Evolutionary conservation across 129 eudicot genomes (phyloP).

Genomic region (Lactuca saligna): DNA sequence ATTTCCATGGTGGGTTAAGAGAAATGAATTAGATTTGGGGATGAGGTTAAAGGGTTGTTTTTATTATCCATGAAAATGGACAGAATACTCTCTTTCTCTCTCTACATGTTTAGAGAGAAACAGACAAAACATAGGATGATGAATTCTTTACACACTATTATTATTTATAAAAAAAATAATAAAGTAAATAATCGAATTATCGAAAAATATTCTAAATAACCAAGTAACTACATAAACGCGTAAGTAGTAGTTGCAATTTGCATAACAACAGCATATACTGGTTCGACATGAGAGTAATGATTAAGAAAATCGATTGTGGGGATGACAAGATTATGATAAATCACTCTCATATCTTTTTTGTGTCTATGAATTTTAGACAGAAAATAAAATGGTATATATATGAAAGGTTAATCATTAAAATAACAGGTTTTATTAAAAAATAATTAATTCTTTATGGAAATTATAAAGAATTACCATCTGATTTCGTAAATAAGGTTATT

Average conservation of each 20-base stretch:
- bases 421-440: neutral
- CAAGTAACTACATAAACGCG: neutral
- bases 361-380: slow-evolving; percentile 9
- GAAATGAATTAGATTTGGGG: slow-evolving; percentile 33
- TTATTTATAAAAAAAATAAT: neutral
- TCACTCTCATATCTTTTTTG: slow-evolving; percentile 15
- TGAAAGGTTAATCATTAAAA: neutral
- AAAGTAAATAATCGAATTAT: no score
- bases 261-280: neutral
- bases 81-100: slow-evolving; percentile 11
- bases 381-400: neutral
- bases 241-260: neutral
- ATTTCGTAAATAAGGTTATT: neutral
- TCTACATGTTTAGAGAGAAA: slow-evolving; percentile 18
- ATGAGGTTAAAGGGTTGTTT: slow-evolving; percentile 35
- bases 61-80: slow-evolving; percentile 37
- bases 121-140: slow-evolving; percentile 19
- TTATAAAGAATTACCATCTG: no score
- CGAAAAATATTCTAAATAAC: neutral
- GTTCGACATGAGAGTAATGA: slow-evolving; percentile 7
- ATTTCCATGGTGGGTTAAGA: slow-evolving; percentile 38
- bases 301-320: slow-evolving; percentile 28
- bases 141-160: neutral
- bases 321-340: slow-evolving; percentile 17
- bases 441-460: no score